Conservation (phyloP, 768 basidiomycete species). For the Auricularia auricula-judae region DNA sequence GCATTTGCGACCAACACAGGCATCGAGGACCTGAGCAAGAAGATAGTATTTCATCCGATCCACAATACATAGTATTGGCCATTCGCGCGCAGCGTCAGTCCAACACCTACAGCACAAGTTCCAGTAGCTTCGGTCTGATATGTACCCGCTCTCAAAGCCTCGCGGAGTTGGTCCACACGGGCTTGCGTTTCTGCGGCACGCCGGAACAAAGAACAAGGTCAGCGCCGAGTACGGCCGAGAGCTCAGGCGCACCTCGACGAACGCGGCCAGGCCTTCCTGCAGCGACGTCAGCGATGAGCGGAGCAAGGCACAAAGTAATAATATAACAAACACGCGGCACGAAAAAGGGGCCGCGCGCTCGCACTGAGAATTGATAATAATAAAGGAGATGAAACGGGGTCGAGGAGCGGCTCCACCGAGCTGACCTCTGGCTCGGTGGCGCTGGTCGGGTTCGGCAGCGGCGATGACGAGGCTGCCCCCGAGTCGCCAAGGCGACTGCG, state of each 20-base stretch:
- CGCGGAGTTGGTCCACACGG: conserved; percentile 45
- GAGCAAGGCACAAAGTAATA: neutral
- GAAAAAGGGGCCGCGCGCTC: neutral
- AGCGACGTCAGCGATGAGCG: neutral
- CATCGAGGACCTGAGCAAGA: too few relatives aligned
- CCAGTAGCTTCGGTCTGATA: too few relatives aligned
- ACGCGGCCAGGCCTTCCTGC: conserved; percentile 63
- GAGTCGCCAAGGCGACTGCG: too few relatives aligned
- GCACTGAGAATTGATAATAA: neutral
- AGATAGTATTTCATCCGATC: too few relatives aligned
- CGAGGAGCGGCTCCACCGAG: too few relatives aligned
- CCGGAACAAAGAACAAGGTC: neutral
- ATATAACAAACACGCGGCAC: neutral
- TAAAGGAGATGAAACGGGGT: neutral
- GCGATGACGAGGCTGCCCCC: too few relatives aligned
- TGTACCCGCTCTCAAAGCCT: conserved; percentile 29
- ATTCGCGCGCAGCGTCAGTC: too few relatives aligned
- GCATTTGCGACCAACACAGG: too few relatives aligned
- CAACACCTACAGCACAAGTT: too few relatives aligned
- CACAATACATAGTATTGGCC: too few relatives aligned
- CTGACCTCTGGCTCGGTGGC: too few relatives aligned
- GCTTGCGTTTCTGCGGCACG: conserved; percentile 31
- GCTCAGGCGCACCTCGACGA: conserved; percentile 40
- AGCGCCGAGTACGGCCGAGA: conserved; percentile 1
- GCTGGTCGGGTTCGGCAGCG: too few relatives aligned